These are phyloP conservation scores for Euphrasia arctica DNA, from an alignment of 305 asterid genomes.

Conservation along the genomic window DNA sequence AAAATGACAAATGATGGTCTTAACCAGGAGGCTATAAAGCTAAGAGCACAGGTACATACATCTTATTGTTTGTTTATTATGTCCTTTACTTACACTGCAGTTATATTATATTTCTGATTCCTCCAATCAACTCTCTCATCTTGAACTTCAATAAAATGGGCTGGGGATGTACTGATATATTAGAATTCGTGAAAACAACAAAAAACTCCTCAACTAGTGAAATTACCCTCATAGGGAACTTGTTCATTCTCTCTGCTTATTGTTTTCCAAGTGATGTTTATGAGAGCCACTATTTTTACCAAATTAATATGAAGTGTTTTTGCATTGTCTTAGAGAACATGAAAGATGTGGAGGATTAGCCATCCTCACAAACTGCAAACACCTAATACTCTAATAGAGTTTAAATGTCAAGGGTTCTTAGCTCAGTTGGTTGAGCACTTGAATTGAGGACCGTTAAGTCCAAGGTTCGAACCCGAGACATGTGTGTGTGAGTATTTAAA, in stretches of 20 bases:
- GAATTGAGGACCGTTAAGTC: too few species aligned
- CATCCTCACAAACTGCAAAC: constrained; percentile 20
- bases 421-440: too few species aligned
- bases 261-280: constrained; percentile 11
- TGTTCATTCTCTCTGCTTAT: constrained; percentile 20
- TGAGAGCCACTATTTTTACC: background rate
- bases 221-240: constrained; percentile 6
- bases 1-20: constrained; percentile 52
- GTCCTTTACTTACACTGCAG: constrained; percentile 18
- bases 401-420: background rate
- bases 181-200: constrained; percentile 20
- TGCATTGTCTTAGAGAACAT: constrained; percentile 24
- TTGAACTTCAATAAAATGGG: constrained; percentile 11
- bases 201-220: constrained; percentile 12
- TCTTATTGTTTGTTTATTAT: constrained; percentile 21
- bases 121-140: constrained; percentile 16
- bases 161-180: constrained; percentile 19
- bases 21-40: constrained; percentile 57
- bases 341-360: constrained; percentile 14
- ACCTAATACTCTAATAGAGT: background rate
- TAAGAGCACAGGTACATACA: constrained; percentile 73
- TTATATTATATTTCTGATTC: constrained; percentile 14
- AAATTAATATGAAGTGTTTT: constrained; percentile 16
- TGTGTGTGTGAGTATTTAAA: too few species aligned
- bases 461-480: too few species aligned